Conservation (phyloP, 176 grass and related monocot genomes). For the Poa pratensis region DNA sequence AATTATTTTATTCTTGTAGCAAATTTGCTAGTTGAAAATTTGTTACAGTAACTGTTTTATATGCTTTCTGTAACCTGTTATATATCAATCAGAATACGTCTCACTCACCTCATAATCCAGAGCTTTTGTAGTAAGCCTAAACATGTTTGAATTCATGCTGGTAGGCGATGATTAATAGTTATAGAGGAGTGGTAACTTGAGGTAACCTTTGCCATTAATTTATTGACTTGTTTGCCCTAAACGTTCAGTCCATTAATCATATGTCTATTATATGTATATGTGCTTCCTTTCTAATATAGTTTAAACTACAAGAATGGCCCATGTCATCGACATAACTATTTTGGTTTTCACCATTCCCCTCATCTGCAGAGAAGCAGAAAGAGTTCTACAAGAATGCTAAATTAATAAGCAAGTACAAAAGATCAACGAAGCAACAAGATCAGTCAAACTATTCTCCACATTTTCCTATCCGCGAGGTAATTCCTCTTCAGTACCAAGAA, state of each 20-base stretch:
- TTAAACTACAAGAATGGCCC: neutral
- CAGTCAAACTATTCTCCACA: constrained; percentile 35
- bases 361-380: constrained; percentile 76
- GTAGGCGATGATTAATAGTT: neutral
- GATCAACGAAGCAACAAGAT: constrained; percentile 53
- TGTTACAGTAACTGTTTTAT: neutral
- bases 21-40: neutral
- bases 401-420: constrained; percentile 79
- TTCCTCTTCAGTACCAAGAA: neutral
- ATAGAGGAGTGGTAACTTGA: neutral
- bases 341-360: constrained; percentile 10
- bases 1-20: neutral
- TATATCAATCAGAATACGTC: neutral
- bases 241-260: neutral
- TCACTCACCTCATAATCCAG: neutral
- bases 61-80: neutral
- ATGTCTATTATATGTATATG: neutral
- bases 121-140: neutral
- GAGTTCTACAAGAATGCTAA: constrained; percentile 91
- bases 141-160: neutral
- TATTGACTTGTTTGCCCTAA: neutral
- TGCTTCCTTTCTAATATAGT: neutral
- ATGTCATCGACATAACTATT: neutral
- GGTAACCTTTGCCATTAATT: neutral
- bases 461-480: constrained; percentile 57